Evolutionary conservation across 106 monocot species (phyloP).

Genomic region (Apostasia shenzhenica): DNA sequence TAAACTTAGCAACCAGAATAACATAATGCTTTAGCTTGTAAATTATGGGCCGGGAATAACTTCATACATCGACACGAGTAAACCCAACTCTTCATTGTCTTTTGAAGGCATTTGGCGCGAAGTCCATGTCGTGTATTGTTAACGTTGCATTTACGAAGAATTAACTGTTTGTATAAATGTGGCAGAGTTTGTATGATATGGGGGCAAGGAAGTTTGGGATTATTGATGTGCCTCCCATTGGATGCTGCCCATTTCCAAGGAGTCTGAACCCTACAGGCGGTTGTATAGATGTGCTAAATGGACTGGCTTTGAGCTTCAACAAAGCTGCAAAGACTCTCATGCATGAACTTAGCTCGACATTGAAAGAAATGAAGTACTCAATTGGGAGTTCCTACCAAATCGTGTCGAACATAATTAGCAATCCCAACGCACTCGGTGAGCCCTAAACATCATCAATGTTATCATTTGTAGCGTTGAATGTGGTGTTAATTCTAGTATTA

Average conservation of each 20-base stretch:
- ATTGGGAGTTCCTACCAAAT: slow-evolving; percentile 14
- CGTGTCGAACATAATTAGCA: background rate
- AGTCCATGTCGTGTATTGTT: no score
- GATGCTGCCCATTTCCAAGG: slow-evolving; percentile 23
- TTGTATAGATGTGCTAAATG: slow-evolving; percentile 21
- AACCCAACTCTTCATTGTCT: no score
- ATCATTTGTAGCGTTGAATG: background rate
- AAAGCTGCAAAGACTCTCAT: background rate
- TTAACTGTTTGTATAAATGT: background rate
- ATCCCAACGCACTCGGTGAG: slow-evolving; percentile 5
- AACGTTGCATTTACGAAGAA: no score
- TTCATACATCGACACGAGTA: no score
- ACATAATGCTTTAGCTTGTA: no score
- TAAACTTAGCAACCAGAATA: no score
- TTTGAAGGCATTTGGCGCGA: no score
- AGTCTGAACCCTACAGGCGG: slow-evolving; percentile 8
- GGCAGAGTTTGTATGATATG: slow-evolving; percentile 18
- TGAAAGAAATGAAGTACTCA: slow-evolving; percentile 29
- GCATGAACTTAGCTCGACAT: slow-evolving; percentile 11
- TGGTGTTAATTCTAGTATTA: no score
- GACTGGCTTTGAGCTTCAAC: slow-evolving; percentile 16
- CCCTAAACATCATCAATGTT: background rate
- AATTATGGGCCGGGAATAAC: no score
- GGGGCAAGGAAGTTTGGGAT: slow-evolving; percentile 38
- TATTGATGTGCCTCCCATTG: slow-evolving; percentile 12